Evolutionary conservation across 352 stramenopile genomes (phyloP).

Genomic region (Elongisporangium senticosum): DNA sequence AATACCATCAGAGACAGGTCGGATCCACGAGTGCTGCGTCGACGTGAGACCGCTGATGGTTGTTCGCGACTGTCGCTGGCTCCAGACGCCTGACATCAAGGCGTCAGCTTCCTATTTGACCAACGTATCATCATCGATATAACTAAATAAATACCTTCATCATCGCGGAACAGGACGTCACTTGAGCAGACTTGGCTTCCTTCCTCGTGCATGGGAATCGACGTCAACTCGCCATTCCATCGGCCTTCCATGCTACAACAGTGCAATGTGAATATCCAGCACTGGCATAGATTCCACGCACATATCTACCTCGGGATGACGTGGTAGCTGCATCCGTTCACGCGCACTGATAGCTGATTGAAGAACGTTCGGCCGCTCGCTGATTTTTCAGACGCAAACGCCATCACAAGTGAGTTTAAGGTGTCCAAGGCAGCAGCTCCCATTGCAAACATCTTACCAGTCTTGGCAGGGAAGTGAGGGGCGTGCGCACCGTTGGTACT

Average conservation of each 20-base stretch:
- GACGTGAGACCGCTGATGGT: conserved; percentile 82
- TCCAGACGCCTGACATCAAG: conserved; percentile 53
- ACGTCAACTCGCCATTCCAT: conserved; percentile 80
- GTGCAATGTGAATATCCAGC: not conserved
- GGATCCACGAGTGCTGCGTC: conserved; percentile 88
- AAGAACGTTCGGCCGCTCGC: conserved; percentile 65
- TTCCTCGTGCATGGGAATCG: conserved; percentile 68
- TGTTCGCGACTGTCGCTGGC: conserved; percentile 77
- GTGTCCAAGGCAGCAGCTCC: not conserved
- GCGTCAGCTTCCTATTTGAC: not conserved
- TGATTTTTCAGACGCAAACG: not conserved
- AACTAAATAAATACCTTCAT: conserved; percentile 38
- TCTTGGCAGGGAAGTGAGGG: conserved; percentile 55
- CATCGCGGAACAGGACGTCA: conserved; percentile 76
- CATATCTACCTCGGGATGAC: conserved; percentile 48
- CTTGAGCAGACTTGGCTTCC: conserved; percentile 85
- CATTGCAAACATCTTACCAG: not conserved
- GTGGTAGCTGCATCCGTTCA: conserved; percentile 83
- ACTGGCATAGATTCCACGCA: not conserved
- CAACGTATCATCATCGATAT: not conserved
- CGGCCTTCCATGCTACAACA: conserved; percentile 66
- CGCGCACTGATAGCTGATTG: conserved; percentile 82
- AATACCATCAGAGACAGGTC: conserved; percentile 80
- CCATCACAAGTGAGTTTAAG: not conserved
- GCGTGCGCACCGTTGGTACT: conserved; percentile 40